Base-by-base conservation (phyloP, 2,329 filamentous ascomycete species). In the Pseudogymnoascus sp. region DNA sequence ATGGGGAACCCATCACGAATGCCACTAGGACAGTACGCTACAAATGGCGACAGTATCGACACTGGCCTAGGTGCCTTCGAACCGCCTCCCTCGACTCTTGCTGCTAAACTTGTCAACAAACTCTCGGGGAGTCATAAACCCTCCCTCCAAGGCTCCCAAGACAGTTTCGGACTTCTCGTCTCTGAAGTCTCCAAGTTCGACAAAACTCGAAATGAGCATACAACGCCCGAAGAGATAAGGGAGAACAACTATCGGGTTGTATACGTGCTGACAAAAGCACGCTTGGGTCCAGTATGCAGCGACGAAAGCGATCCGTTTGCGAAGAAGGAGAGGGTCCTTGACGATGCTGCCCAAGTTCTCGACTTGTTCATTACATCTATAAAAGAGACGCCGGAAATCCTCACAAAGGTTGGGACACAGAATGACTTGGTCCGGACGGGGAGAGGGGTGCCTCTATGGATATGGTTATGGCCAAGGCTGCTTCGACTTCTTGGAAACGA, bases 221-320 rank as follows among this genome's bases (percentile, higher is more conserved):
- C 76, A 33, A 82, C 84, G 11, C 71, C 80, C 1, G 83, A 88
- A 65, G 86, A 89, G 49, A 87, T 89, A 67, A 76, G 89, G 49
- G 83, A 87, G 60, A 87, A 96, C 72, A 93, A 96, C 68, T 88
- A 92, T 69, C 89, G 92, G 75, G 83, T 97, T 59, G 87, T 96
- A 61, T 92, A 90, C 71, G 89, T 96, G 65, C 89, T 95, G 68
- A 82, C 88, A 59, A 88, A 90, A 71, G 89, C 91, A 63, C 33
- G 58, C 16, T 11, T 40, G 58, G 38, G 58, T 25, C 21, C 38
- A 7, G 58, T 60, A n/a, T 38, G 58, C 14, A 60, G 38, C 25
- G 58, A 41, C 1, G 58, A 84, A 71, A 84, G 91, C 69, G 85
- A 92, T 68, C 86, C 85, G 2, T 89, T 92, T 71, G 52, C 67